Conservation (phyloP, 805 yeast species). For the Wickerhamomyces subpelliculosus region DNA sequence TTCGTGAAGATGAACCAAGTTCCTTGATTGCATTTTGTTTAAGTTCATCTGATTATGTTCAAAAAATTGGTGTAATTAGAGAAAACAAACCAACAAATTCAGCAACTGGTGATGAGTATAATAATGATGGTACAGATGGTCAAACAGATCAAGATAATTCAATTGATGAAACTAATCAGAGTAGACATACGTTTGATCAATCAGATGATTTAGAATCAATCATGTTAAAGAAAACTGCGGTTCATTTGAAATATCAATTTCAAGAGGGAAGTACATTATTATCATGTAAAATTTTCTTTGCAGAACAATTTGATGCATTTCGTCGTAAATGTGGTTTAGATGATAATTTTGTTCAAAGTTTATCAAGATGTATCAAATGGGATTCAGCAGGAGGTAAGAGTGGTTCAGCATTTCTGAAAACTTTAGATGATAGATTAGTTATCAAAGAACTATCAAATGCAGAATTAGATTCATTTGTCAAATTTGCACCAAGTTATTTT, state of each 20-base stretch:
- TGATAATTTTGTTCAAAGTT: conserved; percentile 74
- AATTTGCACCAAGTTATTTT: conserved; percentile 94
- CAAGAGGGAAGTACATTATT: conserved; percentile 76
- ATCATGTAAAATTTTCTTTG: conserved; percentile 90
- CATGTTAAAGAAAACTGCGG: conserved; percentile 77
- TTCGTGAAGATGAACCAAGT: conserved; percentile 94
- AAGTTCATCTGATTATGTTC: conserved; percentile 74
- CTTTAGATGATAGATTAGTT: conserved; percentile 83
- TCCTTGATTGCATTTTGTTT: conserved; percentile 90
- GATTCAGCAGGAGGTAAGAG: conserved; percentile 95
- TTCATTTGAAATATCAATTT: conserved; percentile 88
- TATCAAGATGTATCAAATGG: conserved; percentile 93
- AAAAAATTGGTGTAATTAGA: conserved; percentile 38
- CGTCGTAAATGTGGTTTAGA: conserved; percentile 76
- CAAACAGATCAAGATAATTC: not conserved
- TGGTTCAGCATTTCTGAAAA: conserved; percentile 89
- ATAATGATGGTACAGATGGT: not conserved
- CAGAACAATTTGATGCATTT: conserved; percentile 95
- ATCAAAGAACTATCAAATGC: conserved; percentile 82
- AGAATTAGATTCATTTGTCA: conserved; percentile 89
- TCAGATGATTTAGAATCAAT: conserved; percentile 44
- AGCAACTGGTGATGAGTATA: not conserved
- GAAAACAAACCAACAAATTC: conserved; percentile 1
- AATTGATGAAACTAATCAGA: not conserved
- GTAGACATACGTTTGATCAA: not conserved